Percentiles rank a stretch among this genome's conserved stretches.
These are phyloP conservation scores for Pueraria montana DNA, from an alignment of 306 rosid species.

Conservation along the genomic window DNA sequence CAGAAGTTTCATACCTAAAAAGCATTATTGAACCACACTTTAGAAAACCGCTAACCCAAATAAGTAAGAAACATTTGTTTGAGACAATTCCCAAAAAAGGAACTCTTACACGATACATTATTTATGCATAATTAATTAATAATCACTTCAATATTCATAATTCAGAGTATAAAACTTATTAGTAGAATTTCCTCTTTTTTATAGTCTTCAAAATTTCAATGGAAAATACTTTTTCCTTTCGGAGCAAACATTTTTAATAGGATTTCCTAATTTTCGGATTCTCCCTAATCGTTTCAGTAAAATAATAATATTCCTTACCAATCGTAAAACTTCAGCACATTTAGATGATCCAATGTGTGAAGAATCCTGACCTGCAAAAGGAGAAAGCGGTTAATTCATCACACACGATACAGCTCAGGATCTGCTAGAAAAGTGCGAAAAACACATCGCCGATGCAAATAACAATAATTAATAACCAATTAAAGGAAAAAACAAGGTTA, in stretches of 20 bases:
- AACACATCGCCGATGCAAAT: background rate
- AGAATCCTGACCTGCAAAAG: constrained; percentile 87
- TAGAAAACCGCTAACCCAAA: background rate
- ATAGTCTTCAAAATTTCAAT: background rate
- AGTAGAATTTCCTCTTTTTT: background rate
- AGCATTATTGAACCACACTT: constrained; percentile 34
- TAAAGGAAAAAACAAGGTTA: background rate
- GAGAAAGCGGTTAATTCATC: background rate
- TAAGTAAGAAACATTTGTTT: background rate
- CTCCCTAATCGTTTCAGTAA: background rate
- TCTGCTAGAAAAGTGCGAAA: constrained; percentile 6
- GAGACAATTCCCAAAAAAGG: constrained; percentile 8
- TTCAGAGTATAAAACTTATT: background rate
- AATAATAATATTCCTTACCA: constrained; percentile 61
- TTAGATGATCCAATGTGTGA: constrained; percentile 81
- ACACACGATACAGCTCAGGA: constrained; percentile 35
- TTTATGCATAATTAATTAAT: background rate
- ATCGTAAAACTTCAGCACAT: constrained; percentile 80
- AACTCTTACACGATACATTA: background rate
- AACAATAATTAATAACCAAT: background rate
- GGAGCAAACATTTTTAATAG: background rate
- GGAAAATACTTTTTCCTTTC: background rate
- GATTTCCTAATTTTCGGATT: background rate
- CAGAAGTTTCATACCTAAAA: constrained; percentile 96
- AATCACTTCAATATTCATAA: background rate